phyloP scores from a whole-genome alignment of 2,329 filamentous ascomycete species.

The Aureobasidium sp. region DNA sequence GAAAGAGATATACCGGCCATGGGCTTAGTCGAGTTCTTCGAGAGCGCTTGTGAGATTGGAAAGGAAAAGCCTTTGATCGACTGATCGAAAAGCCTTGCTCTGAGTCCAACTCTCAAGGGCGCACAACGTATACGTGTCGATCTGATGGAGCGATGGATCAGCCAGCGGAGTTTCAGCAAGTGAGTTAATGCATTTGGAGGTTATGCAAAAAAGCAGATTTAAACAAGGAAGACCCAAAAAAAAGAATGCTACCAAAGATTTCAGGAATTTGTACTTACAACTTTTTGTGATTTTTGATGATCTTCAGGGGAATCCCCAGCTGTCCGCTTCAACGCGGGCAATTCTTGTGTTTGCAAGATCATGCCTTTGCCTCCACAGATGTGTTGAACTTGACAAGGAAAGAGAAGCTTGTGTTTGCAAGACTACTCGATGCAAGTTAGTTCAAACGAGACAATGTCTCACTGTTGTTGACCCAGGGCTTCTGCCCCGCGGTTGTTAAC shows the following conservation, averaged over 20 bases:
- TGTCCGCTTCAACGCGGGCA: neutral
- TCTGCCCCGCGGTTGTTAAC: neutral
- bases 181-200: neutral
- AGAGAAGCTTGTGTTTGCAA: constrained; percentile 1
- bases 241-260: neutral
- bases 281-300: neutral
- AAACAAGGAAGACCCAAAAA: neutral
- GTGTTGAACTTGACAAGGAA: neutral
- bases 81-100: neutral
- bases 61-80: neutral
- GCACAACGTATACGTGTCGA: neutral
- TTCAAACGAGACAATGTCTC: neutral
- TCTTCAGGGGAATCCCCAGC: neutral
- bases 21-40: neutral
- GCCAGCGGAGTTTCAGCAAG: neutral
- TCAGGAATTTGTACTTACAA: neutral
- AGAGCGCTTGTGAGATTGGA: neutral
- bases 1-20: neutral
- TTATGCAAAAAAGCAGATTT: neutral
- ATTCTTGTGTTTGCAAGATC: neutral
- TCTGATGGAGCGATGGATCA: neutral
- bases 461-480: neutral
- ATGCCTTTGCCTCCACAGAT: neutral
- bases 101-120: neutral
- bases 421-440: neutral